A percentile compares a stretch with the other conserved stretches of the same genome.
Evolutionary conservation across 371 early-diverging fungal genomes (phyloP).

Genomic region (Mycotypha africana): DNA sequence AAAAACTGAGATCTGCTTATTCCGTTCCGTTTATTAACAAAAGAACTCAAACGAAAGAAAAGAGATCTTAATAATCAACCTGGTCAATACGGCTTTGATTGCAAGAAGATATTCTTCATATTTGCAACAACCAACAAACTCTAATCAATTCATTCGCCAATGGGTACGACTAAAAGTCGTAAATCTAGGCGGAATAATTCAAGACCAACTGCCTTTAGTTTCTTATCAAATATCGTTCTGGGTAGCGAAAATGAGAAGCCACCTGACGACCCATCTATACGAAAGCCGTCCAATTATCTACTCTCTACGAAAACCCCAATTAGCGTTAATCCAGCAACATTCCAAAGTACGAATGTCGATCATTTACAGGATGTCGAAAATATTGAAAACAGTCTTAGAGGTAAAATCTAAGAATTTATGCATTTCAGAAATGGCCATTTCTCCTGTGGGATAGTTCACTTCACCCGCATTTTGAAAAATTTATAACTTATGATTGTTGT

Average conservation of each 20-base stretch:
- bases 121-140: conserved; percentile 16
- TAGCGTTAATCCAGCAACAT: no score
- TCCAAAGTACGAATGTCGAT: no score
- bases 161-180: conserved; percentile 56
- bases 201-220: conserved; percentile 45
- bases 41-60: no score
- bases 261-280: conserved; percentile 21
- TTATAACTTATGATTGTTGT: no score
- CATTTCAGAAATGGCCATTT: no score
- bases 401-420: no score
- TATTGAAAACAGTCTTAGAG: no score
- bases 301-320: neutral
- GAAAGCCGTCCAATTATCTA: neutral
- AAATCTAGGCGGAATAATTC: conserved; percentile 50
- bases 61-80: conserved; percentile 11
- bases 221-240: conserved; percentile 41
- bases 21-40: no score
- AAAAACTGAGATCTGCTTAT: no score
- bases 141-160: conserved; percentile 23
- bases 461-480: no score
- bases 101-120: conserved; percentile 25
- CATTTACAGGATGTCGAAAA: no score
- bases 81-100: conserved; percentile 13
- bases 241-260: conserved; percentile 32
- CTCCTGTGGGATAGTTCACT: no score